Evolutionary conservation across 805 yeast genomes (phyloP).

Genomic region (Ogataea nakhonphanomensis): DNA sequence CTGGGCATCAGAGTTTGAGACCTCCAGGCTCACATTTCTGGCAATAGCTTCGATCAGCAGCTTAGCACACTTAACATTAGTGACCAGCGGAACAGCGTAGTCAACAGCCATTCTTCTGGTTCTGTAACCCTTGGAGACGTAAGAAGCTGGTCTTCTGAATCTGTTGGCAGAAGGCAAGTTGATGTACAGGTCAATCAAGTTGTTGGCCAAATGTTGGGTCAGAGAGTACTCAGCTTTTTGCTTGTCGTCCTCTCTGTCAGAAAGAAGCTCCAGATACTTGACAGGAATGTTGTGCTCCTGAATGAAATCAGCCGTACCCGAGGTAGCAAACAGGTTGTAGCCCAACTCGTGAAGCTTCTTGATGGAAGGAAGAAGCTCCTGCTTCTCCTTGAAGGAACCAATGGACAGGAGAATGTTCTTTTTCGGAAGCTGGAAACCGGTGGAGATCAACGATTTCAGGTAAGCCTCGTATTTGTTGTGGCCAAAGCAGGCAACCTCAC

Average conservation of each 20-base stretch:
- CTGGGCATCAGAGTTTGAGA: constrained; percentile 79
- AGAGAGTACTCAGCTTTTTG: constrained; percentile 92
- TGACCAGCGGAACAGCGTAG: constrained; percentile 94
- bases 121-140: constrained; percentile 94
- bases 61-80: constrained; percentile 97
- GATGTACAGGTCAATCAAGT: constrained; percentile 92
- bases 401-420: constrained; percentile 89
- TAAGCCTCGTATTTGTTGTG: constrained; percentile 96
- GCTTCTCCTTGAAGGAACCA: constrained; percentile 96
- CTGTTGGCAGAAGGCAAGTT: constrained; percentile 96
- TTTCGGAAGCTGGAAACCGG: constrained; percentile 93
- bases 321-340: constrained; percentile 90
- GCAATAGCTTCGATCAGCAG: constrained; percentile 91
- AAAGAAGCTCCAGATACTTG: constrained; percentile 85
- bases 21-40: constrained; percentile 63
- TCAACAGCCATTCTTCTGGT: constrained; percentile 99
- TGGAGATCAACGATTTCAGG: constrained; percentile 87
- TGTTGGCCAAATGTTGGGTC: constrained; percentile 94
- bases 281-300: constrained; percentile 94
- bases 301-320: constrained; percentile 98
- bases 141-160: constrained; percentile 98
- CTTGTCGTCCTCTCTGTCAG: constrained; percentile 63
- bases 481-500: constrained; percentile 98
- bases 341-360: constrained; percentile 78
- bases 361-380: constrained; percentile 86